Conservation (phyloP, 768 basidiomycete genomes). For the Amanita thiersii region DNA sequence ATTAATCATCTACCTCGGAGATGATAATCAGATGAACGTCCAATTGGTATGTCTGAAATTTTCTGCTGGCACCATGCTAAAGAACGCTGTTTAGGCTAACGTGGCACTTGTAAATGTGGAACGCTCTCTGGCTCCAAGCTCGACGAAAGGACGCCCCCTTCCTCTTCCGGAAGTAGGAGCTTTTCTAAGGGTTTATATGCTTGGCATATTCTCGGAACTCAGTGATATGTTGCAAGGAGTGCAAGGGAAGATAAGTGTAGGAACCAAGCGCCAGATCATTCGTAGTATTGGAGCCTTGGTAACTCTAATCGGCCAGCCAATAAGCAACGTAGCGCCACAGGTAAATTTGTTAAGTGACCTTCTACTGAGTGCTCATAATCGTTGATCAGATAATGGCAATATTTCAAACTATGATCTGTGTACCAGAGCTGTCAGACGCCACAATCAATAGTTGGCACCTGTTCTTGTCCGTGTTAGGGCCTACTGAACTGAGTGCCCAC, state of each 20-base stretch:
- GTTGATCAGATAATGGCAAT: constrained; percentile 83
- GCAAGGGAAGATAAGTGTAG: constrained; percentile 63
- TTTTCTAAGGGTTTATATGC: constrained; percentile 69
- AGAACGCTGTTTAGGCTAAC: constrained; percentile 19
- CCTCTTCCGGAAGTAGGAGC: constrained; percentile 34
- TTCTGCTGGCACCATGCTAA: not conserved
- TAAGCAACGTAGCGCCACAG: constrained; percentile 80
- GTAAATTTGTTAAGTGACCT: constrained; percentile 34
- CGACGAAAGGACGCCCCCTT: constrained; percentile 18
- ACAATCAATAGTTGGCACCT: constrained; percentile 74
- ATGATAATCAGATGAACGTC: constrained; percentile 42
- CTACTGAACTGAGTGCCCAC: constrained; percentile 71
- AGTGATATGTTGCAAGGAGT: constrained; percentile 85
- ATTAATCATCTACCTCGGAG: constrained; percentile 72
- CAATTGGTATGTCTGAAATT: constrained; percentile 29
- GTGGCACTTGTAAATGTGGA: constrained; percentile 33
- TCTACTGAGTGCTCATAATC: not conserved
- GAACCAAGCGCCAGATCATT: constrained; percentile 69
- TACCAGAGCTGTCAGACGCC: constrained; percentile 68
- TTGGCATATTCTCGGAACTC: constrained; percentile 78
- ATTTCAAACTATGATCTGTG: constrained; percentile 79
- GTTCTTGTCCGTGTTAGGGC: constrained; percentile 63
- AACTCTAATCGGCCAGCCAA: constrained; percentile 57
- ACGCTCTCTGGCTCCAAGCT: constrained; percentile 29
- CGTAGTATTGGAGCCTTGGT: constrained; percentile 72